Evolutionary conservation across 2,329 filamentous ascomycete species (phyloP).

Genomic region (Sclerotinia nivalis): DNA sequence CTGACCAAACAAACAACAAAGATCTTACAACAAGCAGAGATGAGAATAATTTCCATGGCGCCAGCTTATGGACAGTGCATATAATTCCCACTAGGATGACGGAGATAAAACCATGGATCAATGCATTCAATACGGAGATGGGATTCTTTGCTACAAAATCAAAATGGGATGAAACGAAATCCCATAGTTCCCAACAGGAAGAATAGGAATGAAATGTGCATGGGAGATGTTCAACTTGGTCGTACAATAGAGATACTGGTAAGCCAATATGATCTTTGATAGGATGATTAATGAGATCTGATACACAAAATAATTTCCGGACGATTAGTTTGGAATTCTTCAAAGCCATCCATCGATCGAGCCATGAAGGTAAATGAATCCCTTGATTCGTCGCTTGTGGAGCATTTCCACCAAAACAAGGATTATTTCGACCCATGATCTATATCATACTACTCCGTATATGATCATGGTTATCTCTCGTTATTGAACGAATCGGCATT

Average conservation of each 20-base stretch:
- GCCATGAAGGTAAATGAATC: not conserved
- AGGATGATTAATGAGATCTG: constrained; percentile 7
- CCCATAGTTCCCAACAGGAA: not conserved
- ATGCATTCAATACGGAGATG: constrained; percentile 1
- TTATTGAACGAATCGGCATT: constrained; percentile 20
- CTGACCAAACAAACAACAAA: constrained; percentile 19
- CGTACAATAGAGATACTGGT: not conserved
- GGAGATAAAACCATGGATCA: not conserved
- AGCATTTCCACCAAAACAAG: constrained; percentile 12
- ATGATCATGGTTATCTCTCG: constrained; percentile 5
- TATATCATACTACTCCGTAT: too few species aligned
- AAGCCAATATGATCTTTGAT: not conserved
- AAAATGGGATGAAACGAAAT: constrained; percentile 15
- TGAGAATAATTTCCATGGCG: not conserved
- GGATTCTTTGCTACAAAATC: not conserved
- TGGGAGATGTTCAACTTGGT: not conserved
- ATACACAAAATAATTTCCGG: not conserved
- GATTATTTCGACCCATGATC: constrained; percentile 22
- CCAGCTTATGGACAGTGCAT: constrained; percentile 17
- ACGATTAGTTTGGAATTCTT: not conserved
- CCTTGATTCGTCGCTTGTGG: constrained; percentile 3
- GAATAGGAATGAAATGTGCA: not conserved
- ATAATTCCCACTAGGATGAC: not conserved
- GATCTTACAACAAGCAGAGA: constrained; percentile 15
- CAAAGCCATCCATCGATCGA: not conserved